Conservation (phyloP, 2,329 filamentous ascomycete species). For the Xylaria polymorpha region DNA sequence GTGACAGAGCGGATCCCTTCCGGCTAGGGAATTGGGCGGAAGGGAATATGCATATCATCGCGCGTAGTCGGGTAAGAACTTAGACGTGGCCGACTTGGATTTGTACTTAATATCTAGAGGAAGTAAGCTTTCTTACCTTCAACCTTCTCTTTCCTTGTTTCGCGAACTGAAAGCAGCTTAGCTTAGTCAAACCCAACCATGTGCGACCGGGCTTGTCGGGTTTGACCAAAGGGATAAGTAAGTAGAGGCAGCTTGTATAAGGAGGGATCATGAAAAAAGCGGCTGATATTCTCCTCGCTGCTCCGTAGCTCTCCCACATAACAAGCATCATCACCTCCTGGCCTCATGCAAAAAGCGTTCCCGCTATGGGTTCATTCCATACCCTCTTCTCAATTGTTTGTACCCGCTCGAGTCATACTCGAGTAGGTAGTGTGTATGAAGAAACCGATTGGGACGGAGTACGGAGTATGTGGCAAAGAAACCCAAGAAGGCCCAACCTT, state of each 20-base stretch:
- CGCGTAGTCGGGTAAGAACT: constrained; percentile 5
- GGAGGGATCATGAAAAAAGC: background rate
- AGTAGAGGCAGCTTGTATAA: background rate
- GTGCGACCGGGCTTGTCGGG: background rate
- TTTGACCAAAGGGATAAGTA: background rate
- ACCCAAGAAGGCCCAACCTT: background rate
- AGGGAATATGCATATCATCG: constrained; percentile 8
- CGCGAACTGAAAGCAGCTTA: background rate
- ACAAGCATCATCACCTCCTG: background rate
- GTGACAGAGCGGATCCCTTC: background rate
- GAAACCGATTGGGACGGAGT: background rate
- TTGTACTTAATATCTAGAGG: background rate
- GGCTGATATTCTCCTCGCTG: background rate
- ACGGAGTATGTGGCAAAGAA: background rate
- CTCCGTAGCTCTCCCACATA: background rate
- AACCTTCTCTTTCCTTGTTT: background rate
- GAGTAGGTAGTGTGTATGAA: background rate
- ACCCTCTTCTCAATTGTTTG: too few species aligned
- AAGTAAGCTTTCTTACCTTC: background rate
- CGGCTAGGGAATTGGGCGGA: background rate
- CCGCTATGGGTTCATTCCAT: background rate
- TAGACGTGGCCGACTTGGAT: background rate
- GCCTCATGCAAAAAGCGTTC: background rate
- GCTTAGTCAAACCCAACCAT: background rate
- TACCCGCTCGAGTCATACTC: background rate